Percentiles rank a stretch among this genome's conserved stretches.
Evolutionary conservation across 345 rosid species (phyloP).

Genomic region (Arabidopsis arenosa): DNA sequence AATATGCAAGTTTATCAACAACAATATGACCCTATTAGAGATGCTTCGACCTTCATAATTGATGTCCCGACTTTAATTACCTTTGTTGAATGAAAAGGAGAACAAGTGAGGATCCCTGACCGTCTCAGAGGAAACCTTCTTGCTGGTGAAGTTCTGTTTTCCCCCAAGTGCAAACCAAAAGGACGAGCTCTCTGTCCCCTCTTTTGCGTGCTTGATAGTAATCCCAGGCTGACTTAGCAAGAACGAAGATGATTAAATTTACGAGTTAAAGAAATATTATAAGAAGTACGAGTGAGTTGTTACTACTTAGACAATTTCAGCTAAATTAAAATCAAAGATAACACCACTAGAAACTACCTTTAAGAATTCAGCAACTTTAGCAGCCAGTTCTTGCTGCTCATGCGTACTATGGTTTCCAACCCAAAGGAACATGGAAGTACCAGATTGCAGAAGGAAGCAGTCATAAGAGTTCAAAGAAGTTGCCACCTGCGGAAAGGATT

Average conservation of each 20-base stretch:
- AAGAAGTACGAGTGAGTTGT: background rate
- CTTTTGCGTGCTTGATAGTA: slow-evolving; percentile 86
- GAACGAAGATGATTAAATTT: slow-evolving; percentile 35
- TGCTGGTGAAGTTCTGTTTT: slow-evolving; percentile 85
- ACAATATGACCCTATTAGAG: slow-evolving; percentile 17
- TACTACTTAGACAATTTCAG: slow-evolving; percentile 11
- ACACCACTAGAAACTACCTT: slow-evolving; percentile 59
- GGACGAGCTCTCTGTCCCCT: slow-evolving; percentile 95
- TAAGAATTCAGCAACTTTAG: slow-evolving; percentile 83
- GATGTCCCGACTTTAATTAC: slow-evolving; percentile 41
- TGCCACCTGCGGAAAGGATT: slow-evolving; percentile 65
- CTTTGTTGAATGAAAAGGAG: slow-evolving; percentile 68
- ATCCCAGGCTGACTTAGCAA: slow-evolving; percentile 76
- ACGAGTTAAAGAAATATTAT: background rate
- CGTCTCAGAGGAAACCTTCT: slow-evolving; percentile 64
- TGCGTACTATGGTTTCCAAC: slow-evolving; percentile 83
- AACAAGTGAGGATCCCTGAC: slow-evolving; percentile 92
- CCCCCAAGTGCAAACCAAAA: slow-evolving; percentile 99
- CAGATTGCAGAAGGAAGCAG: slow-evolving; percentile 95
- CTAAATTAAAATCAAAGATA: slow-evolving; percentile 3
- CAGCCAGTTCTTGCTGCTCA: slow-evolving; percentile 89
- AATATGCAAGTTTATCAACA: slow-evolving; percentile 15
- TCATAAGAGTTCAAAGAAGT: slow-evolving; percentile 80
- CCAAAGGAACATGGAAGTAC: slow-evolving; percentile 83
- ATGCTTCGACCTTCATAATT: slow-evolving; percentile 21